phyloP scores from a whole-genome alignment of 2,329 filamentous ascomycete genomes.

The Parasarocladium wereldwijsianum region DNA sequence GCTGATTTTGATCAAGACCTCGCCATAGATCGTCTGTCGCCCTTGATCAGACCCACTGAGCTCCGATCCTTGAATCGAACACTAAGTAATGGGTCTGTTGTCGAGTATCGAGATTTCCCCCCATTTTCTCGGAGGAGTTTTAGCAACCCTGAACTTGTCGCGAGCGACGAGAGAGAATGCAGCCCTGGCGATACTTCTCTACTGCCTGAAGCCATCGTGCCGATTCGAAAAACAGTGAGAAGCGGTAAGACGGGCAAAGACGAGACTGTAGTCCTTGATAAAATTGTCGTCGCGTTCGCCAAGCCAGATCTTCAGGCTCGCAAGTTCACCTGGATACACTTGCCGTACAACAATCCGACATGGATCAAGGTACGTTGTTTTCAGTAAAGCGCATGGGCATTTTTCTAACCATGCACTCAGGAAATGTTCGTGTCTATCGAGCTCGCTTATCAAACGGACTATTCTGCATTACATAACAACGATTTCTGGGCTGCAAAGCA shows the following conservation, averaged over 20 bases:
- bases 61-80: constrained; percentile 19
- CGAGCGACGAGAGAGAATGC: constrained; percentile 10
- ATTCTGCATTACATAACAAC: constrained; percentile 24
- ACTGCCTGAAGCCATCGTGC: constrained; percentile 19
- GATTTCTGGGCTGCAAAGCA: constrained; percentile 35
- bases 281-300: constrained; percentile 14
- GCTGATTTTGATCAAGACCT: constrained; percentile 23
- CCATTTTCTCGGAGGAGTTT: constrained; percentile 20
- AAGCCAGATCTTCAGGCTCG: constrained; percentile 20
- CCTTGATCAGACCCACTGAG: constrained; percentile 15
- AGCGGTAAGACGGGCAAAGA: constrained; percentile 8
- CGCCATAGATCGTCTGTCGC: constrained; percentile 21
- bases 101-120: constrained; percentile 20
- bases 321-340: constrained; percentile 43
- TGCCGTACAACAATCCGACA: constrained; percentile 40
- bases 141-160: constrained; percentile 12
- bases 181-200: constrained; percentile 15
- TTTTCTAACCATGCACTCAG: constrained; percentile 11
- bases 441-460: constrained; percentile 19
- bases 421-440: constrained; percentile 31
- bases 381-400: not conserved
- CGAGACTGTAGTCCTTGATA: constrained; percentile 16
- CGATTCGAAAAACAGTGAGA: constrained; percentile 13
- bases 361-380: constrained; percentile 37
- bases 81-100: constrained; percentile 18